Evolutionary conservation across 768 basidiomycete genomes (phyloP).

Genomic region (Cyclocybe aegerita): DNA sequence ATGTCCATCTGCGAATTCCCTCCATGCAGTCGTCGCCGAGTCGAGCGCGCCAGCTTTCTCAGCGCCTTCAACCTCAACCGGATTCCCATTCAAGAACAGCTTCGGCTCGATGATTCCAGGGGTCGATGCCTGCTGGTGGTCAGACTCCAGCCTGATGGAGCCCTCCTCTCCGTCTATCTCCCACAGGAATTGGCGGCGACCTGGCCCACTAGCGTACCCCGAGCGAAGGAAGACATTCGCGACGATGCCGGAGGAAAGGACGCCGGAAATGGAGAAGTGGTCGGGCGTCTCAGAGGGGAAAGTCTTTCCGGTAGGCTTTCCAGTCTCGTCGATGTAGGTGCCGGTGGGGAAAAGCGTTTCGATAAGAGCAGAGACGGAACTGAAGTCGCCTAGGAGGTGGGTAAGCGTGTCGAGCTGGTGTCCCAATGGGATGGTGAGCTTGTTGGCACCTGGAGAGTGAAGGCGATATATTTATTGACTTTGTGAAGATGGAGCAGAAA

Average conservation of each 20-base stretch:
- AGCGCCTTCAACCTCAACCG: conserved; percentile 15
- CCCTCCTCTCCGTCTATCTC: conserved; percentile 35
- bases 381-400: conserved; percentile 29
- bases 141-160: conserved; percentile 11
- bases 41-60: conserved; percentile 5
- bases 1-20: conserved; percentile 6
- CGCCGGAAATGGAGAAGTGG: conserved; percentile 28
- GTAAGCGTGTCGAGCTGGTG: conserved; percentile 29
- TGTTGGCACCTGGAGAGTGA: conserved; percentile 16
- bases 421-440: conserved; percentile 23
- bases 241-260: conserved; percentile 27
- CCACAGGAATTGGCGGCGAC: conserved; percentile 28
- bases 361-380: conserved; percentile 22
- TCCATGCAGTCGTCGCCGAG: not conserved
- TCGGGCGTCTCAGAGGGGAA: conserved; percentile 18
- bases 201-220: conserved; percentile 18
- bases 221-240: conserved; percentile 24
- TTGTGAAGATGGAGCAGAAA: conserved; percentile 2
- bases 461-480: not conserved
- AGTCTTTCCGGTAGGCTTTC: conserved; percentile 23
- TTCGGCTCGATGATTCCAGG: conserved; percentile 19
- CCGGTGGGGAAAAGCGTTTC: conserved; percentile 24
- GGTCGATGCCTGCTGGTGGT: not conserved
- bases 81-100: conserved; percentile 30
- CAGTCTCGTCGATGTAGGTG: conserved; percentile 22